Percentiles rank a stretch among this genome's conserved stretches.
Evolutionary conservation across 768 basidiomycete genomes (phyloP).

Genomic region (Lentinula lateritia): DNA sequence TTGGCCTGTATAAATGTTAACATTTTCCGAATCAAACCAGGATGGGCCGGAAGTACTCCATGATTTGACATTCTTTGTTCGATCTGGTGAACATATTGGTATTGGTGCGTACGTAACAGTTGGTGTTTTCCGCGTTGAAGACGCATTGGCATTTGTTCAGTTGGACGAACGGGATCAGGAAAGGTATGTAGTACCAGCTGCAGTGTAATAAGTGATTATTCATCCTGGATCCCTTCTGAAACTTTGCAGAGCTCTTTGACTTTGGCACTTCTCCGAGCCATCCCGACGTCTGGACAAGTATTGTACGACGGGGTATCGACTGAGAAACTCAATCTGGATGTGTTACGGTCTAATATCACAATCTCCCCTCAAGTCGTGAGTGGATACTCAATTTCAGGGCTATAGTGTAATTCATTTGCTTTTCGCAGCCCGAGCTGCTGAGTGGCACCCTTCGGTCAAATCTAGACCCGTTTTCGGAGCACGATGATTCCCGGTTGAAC

Average conservation of each 20-base stretch:
- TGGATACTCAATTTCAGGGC: background rate
- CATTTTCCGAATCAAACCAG: background rate
- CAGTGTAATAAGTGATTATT: too few relatives aligned
- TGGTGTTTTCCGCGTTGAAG: slow-evolving; percentile 43
- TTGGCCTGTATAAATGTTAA: background rate
- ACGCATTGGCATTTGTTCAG: slow-evolving; percentile 10
- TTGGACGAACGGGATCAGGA: slow-evolving; percentile 40
- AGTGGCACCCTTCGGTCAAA: slow-evolving; percentile 60
- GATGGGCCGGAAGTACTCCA: slow-evolving; percentile 35
- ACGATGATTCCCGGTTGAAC: slow-evolving; percentile 43
- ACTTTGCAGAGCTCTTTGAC: slow-evolving; percentile 16
- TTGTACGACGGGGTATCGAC: slow-evolving; percentile 36
- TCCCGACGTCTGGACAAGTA: slow-evolving; percentile 35
- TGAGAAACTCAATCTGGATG: slow-evolving; percentile 34
- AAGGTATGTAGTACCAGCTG: slow-evolving; percentile 6
- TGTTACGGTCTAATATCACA: slow-evolving; percentile 38
- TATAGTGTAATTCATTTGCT: background rate
- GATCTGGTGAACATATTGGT: slow-evolving; percentile 39
- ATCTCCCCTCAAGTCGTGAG: slow-evolving; percentile 28
- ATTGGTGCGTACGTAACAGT: slow-evolving; percentile 21
- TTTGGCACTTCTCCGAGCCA: slow-evolving; percentile 35
- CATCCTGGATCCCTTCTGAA: too few relatives aligned
- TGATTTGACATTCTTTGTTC: slow-evolving; percentile 31
- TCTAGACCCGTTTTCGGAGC: slow-evolving; percentile 60
- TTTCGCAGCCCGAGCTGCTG: slow-evolving; percentile 42